phyloP scores from a whole-genome alignment of 371 early-diverging fungal genomes.

The Mortierella sp. region DNA sequence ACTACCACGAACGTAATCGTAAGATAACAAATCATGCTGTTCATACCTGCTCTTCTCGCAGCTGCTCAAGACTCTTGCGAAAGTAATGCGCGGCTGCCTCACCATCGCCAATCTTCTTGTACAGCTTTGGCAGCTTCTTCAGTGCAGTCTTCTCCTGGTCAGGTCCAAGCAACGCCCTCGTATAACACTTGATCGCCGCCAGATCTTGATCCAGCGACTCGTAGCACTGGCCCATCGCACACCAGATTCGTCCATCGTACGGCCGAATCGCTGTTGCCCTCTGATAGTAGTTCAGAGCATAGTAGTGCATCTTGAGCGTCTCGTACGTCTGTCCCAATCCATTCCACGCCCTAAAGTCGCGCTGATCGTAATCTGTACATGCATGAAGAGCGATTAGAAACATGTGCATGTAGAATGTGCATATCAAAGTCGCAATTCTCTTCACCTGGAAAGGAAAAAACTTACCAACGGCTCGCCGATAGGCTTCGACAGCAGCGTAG shows the following conservation, averaged over 20 bases:
- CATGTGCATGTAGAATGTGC: neutral
- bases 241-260: slow-evolving; percentile 86
- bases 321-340: slow-evolving; percentile 95
- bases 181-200: slow-evolving; percentile 78
- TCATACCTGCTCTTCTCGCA: slow-evolving; percentile 60
- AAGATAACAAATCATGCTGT: neutral
- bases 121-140: slow-evolving; percentile 68
- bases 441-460: neutral
- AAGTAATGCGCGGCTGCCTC: slow-evolving; percentile 73
- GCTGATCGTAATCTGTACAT: slow-evolving; percentile 75
- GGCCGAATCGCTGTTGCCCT: slow-evolving; percentile 84
- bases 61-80: slow-evolving; percentile 62
- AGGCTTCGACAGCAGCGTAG: slow-evolving; percentile 91
- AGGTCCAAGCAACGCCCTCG: slow-evolving; percentile 73
- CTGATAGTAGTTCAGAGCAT: slow-evolving; percentile 89
- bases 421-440: neutral
- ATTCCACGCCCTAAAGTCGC: slow-evolving; percentile 95
- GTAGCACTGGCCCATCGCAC: slow-evolving; percentile 80
- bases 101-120: slow-evolving; percentile 65
- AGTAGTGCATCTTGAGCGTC: slow-evolving; percentile 82
- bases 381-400: too few species aligned
- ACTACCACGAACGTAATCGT: neutral
- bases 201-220: slow-evolving; percentile 62
- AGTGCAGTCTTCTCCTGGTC: slow-evolving; percentile 65
- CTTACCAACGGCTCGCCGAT: slow-evolving; percentile 84